Conservation (phyloP, 1,284 basidiomycete genomes). For the Apiotrichum montevideense region DNA sequence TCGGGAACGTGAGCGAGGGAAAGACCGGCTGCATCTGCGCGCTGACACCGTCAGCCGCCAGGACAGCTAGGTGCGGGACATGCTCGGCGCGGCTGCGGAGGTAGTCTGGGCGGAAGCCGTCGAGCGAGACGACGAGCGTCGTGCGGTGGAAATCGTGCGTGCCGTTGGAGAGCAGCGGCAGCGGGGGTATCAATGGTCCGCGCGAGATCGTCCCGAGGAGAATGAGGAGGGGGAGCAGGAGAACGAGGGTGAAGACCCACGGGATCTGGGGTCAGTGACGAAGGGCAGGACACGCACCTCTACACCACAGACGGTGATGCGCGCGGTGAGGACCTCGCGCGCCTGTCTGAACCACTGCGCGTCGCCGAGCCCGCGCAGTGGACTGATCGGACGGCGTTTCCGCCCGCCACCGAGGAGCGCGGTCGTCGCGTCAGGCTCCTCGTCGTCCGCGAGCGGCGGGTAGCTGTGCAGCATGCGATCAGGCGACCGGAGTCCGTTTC, state of each 20-base stretch:
- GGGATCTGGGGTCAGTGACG: conserved; percentile 6
- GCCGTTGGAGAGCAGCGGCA: conserved; percentile 13
- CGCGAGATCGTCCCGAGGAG: not conserved
- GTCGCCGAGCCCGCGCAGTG: no score
- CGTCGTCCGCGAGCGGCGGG: not conserved
- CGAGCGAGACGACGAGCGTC: conserved; percentile 27
- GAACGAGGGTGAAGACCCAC: conserved; percentile 1
- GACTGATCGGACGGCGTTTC: no score
- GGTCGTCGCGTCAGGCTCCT: not conserved
- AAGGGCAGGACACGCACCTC: not conserved
- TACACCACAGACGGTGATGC: no score
- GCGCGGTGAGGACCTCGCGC: no score
- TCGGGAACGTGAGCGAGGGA: conserved; percentile 87
- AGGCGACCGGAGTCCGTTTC: not conserved
- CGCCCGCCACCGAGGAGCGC: not conserved
- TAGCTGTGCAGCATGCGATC: not conserved
- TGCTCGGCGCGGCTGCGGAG: conserved; percentile 8
- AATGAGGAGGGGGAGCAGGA: conserved; percentile 1
- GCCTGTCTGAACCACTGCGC: no score
- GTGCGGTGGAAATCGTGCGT: conserved; percentile 28
- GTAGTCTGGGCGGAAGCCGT: conserved; percentile 32
- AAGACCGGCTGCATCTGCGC: conserved; percentile 82
- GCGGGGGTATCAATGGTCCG: not conserved
- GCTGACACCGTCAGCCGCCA: conserved; percentile 54
- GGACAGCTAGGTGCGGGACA: conserved; percentile 19